Evolutionary conservation across 2,329 filamentous ascomycete genomes (phyloP).

Genomic region (Coniochaeta sp.): DNA sequence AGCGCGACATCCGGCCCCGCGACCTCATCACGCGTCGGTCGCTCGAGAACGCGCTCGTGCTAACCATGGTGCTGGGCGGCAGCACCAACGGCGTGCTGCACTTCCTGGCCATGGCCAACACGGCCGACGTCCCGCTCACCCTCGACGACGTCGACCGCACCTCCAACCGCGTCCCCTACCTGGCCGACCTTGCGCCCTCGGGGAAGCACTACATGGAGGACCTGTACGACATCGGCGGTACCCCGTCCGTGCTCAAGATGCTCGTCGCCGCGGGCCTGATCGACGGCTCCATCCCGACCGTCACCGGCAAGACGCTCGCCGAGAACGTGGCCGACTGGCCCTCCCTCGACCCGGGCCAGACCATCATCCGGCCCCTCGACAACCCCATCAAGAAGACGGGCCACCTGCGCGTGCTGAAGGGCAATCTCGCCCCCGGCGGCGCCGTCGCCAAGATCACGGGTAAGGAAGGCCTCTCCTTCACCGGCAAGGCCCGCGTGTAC

Average conservation of each 20-base stretch:
- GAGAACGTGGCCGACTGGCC: conserved; percentile 76
- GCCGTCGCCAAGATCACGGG: conserved; percentile 95
- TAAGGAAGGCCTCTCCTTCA: conserved; percentile 82
- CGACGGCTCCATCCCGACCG: conserved; percentile 70
- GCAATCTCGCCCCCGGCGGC: conserved; percentile 82
- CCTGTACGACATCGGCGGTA: conserved; percentile 77
- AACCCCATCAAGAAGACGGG: conserved; percentile 72
- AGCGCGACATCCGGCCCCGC: conserved; percentile 71
- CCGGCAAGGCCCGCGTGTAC: conserved; percentile 74
- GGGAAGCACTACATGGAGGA: conserved; percentile 82
- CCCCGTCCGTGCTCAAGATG: conserved; percentile 78
- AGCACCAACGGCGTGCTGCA: conserved; percentile 86
- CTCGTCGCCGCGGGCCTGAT: conserved; percentile 70
- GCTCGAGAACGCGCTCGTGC: conserved; percentile 82
- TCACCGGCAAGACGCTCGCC: conserved; percentile 77
- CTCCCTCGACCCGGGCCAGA: conserved; percentile 68
- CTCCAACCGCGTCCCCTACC: conserved; percentile 75
- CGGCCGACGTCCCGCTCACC: conserved; percentile 68
- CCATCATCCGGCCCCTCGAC: conserved; percentile 71
- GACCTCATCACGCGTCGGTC: conserved; percentile 73
- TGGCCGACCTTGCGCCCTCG: conserved; percentile 77
- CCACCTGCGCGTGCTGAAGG: conserved; percentile 80
- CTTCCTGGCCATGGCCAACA: conserved; percentile 83
- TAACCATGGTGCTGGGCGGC: conserved; percentile 88
- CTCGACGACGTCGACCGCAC: conserved; percentile 79